Evolutionary conservation across 2,329 filamentous ascomycete species (phyloP), one percentile per base, ranked within the genome.

Genomic region (Fusarium camptoceras): DNA sequence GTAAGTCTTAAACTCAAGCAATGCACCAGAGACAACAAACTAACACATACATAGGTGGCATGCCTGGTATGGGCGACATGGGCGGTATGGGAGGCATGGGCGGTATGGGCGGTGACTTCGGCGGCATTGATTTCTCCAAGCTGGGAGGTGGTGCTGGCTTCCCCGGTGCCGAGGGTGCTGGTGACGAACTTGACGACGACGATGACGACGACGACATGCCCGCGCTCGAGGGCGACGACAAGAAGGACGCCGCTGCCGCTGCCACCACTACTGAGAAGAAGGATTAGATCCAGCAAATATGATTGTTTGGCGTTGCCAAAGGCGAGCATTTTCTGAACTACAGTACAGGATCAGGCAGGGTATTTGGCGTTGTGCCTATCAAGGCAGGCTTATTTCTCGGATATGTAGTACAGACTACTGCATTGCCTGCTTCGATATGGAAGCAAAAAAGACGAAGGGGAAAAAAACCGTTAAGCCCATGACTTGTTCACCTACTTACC

Each of bases 101-200:
- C 34, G 83, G 81, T 78, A 84, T 78, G 83, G 82, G 71, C 43
- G 90, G 89, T 73, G 93, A 94, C 81, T 93, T 96, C 71, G 90
- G 92, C 76, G 93, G 92, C 76, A 96, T 97, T 78, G 94, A 97
- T 83, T 97, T 97, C 89, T 96, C 92, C 76, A 97, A 97, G 87
- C 91, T 97, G 68, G 91, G 90, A 69, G 88, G 86, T 71, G 88
- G 65, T 20, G 76, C 60, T 59, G 88, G 85, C 66, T 87, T 88
- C 84, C 86, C 84, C 49, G 88, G 87, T 44, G 82, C 86, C 7
- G 69, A 68, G 27, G 88, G 85, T 30, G 81, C 78, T 20, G 70
- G 63, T 30, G 88, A 85, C 27, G 83, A 82, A 9, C 84, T 84
- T 8, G 84, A 86, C 24, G 84, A 87, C 14, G 87, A 87, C 5